Percentiles rank a stretch among this genome's conserved stretches.
phyloP scores from a whole-genome alignment of 2,329 filamentous ascomycete species.

The Xylariaceae sp. region DNA sequence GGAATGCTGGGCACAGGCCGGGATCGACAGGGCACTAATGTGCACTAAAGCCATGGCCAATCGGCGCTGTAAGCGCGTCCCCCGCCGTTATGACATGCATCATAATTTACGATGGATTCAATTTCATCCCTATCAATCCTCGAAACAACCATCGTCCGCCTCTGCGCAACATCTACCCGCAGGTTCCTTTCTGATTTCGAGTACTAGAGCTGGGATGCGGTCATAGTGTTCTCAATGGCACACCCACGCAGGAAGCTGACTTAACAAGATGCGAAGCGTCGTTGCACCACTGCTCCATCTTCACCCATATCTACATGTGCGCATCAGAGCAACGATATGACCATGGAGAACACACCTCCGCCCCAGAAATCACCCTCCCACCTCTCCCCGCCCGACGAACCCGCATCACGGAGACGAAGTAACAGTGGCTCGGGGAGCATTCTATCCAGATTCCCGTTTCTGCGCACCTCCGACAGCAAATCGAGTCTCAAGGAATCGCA shows the following conservation, averaged over 20 bases:
- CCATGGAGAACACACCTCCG: slow-evolving; percentile 30
- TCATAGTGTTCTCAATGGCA: too few relatives aligned
- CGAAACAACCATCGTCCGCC: too few relatives aligned
- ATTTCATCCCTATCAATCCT: too few relatives aligned
- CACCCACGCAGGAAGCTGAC: neutral
- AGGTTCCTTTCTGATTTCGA: too few relatives aligned
- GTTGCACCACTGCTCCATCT: slow-evolving; percentile 11
- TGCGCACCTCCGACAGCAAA: slow-evolving; percentile 45
- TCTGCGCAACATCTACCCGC: too few relatives aligned
- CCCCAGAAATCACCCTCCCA: slow-evolving; percentile 26
- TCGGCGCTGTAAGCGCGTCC: too few relatives aligned
- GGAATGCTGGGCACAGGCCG: too few relatives aligned
- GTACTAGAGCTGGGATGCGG: too few relatives aligned
- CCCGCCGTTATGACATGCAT: too few relatives aligned
- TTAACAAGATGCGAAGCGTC: slow-evolving; percentile 23
- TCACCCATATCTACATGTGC: slow-evolving; percentile 14
- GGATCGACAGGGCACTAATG: too few relatives aligned
- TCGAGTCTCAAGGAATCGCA: slow-evolving; percentile 29
- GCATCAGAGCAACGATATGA: slow-evolving; percentile 13
- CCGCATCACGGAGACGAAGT: slow-evolving; percentile 37
- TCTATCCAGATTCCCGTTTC: slow-evolving; percentile 67
- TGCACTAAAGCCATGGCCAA: too few relatives aligned
- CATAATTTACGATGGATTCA: too few relatives aligned
- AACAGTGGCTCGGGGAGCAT: slow-evolving; percentile 60
- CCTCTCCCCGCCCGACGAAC: slow-evolving; percentile 23